Evolutionary conservation across 768 basidiomycete species (phyloP).

Genomic region (Amylocystis lapponica): DNA sequence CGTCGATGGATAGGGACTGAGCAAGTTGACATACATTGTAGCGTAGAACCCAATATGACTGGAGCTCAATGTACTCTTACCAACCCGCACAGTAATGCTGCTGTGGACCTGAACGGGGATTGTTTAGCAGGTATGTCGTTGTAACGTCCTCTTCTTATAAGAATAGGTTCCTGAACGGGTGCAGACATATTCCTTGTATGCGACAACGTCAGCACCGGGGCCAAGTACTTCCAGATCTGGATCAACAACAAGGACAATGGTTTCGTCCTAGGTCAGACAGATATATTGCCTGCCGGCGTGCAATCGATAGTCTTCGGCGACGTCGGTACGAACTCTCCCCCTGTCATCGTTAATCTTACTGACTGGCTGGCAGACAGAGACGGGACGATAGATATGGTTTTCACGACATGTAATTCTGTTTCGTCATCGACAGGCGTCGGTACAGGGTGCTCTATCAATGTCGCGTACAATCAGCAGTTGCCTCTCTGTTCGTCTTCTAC

Average conservation of each 20-base stretch:
- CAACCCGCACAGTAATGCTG: slow-evolving; percentile 91
- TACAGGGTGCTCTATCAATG: slow-evolving; percentile 74
- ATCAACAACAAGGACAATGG: slow-evolving; percentile 75
- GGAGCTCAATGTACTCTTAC: slow-evolving; percentile 69
- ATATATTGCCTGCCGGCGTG: slow-evolving; percentile 65
- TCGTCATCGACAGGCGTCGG: slow-evolving; percentile 68
- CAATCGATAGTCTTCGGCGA: slow-evolving; percentile 88
- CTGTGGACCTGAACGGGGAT: slow-evolving; percentile 92
- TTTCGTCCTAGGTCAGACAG: slow-evolving; percentile 63
- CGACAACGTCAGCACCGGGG: slow-evolving; percentile 46
- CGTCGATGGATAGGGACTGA: neutral
- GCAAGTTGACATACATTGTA: slow-evolving; percentile 20
- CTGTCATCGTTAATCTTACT: slow-evolving; percentile 3
- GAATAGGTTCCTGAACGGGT: neutral
- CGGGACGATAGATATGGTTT: slow-evolving; percentile 93
- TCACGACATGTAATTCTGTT: slow-evolving; percentile 76
- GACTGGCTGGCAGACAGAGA: slow-evolving; percentile 64
- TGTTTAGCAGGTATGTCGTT: slow-evolving; percentile 74
- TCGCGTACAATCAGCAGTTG: slow-evolving; percentile 91
- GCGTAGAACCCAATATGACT: slow-evolving; percentile 53
- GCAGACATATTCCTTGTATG: slow-evolving; percentile 86
- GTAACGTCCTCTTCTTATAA: neutral
- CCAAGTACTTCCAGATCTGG: slow-evolving; percentile 85
- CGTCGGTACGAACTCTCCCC: slow-evolving; percentile 48
- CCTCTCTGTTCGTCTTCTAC: slow-evolving; percentile 65